These are phyloP conservation scores for Lagenaria siceraria DNA, from an alignment of 306 rosid species.

Conservation along the genomic window DNA sequence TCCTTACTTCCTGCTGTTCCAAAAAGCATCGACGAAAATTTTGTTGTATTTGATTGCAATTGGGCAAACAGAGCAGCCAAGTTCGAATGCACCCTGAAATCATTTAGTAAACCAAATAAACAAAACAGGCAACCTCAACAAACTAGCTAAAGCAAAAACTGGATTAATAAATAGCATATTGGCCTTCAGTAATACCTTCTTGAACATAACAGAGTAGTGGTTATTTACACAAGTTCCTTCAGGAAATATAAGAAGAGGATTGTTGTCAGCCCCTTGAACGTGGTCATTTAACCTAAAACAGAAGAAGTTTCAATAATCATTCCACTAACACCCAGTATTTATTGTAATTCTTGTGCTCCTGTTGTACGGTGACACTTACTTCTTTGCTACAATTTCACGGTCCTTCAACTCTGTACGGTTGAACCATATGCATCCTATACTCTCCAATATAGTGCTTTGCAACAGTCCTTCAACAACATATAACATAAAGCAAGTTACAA, in stretches of 20 bases:
- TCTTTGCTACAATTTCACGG: conserved; percentile 87
- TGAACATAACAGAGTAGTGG: conserved; percentile 93
- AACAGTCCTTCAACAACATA: conserved; percentile 49
- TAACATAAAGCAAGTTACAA: conserved; percentile 2
- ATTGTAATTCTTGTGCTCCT: neutral
- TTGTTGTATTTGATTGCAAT: conserved; percentile 92
- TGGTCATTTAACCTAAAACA: conserved; percentile 76
- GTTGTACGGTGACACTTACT: conserved; percentile 31
- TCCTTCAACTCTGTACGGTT: conserved; percentile 87
- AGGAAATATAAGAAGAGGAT: conserved; percentile 96
- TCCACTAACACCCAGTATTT: neutral
- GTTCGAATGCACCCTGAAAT: conserved; percentile 95
- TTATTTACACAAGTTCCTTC: conserved; percentile 99
- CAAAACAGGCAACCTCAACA: neutral
- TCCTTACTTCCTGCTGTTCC: conserved; percentile 97
- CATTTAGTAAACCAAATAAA: conserved; percentile 6
- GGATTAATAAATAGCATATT: neutral
- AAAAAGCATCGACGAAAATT: conserved; percentile 92
- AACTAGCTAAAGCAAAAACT: neutral
- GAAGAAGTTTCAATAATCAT: neutral
- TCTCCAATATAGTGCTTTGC: conserved; percentile 93
- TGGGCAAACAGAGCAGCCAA: conserved; percentile 89
- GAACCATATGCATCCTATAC: conserved; percentile 92
- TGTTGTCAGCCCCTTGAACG: conserved; percentile 72
- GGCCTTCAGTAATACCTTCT: conserved; percentile 41